Evolutionary conservation across 2,329 filamentous ascomycete genomes (phyloP).

Genomic region (Arthrinium phaeospermum): DNA sequence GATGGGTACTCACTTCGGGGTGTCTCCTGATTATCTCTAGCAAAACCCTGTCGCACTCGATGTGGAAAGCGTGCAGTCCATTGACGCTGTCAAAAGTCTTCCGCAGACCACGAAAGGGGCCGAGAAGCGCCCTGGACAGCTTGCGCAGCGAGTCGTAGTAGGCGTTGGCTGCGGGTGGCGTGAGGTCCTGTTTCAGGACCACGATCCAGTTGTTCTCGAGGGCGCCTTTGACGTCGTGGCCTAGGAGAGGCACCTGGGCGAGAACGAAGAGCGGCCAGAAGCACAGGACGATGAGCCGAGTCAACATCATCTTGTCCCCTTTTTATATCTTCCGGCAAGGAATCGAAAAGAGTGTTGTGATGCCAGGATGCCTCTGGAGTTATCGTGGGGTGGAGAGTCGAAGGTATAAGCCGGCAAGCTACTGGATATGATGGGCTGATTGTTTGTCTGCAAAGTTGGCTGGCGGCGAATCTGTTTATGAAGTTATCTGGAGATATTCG

Average conservation of each 20-base stretch:
- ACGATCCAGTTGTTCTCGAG: constrained; percentile 35
- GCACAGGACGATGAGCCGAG: constrained; percentile 23
- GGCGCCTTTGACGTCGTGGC: constrained; percentile 25
- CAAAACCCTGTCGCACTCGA: constrained; percentile 33
- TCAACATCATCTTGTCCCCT: constrained; percentile 26
- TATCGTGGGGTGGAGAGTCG: background rate
- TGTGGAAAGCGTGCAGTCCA: constrained; percentile 33
- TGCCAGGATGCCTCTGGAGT: background rate
- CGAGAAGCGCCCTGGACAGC: constrained; percentile 19
- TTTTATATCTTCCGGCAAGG: too few species aligned
- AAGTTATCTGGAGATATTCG: background rate
- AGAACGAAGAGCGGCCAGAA: constrained; percentile 24
- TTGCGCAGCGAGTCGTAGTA: constrained; percentile 30
- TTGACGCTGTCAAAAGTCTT: constrained; percentile 30
- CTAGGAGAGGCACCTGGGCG: constrained; percentile 30
- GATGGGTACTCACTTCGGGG: constrained; percentile 26
- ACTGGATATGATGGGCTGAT: background rate
- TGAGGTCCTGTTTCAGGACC: constrained; percentile 30
- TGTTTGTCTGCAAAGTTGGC: background rate
- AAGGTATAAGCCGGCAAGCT: background rate
- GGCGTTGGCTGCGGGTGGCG: constrained; percentile 22
- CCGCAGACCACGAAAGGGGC: constrained; percentile 28
- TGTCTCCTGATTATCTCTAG: constrained; percentile 31
- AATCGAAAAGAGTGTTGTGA: background rate
- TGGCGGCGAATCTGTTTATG: background rate